Evolutionary conservation across 306 rosid species (phyloP).

Genomic region (Vicia sativa): DNA sequence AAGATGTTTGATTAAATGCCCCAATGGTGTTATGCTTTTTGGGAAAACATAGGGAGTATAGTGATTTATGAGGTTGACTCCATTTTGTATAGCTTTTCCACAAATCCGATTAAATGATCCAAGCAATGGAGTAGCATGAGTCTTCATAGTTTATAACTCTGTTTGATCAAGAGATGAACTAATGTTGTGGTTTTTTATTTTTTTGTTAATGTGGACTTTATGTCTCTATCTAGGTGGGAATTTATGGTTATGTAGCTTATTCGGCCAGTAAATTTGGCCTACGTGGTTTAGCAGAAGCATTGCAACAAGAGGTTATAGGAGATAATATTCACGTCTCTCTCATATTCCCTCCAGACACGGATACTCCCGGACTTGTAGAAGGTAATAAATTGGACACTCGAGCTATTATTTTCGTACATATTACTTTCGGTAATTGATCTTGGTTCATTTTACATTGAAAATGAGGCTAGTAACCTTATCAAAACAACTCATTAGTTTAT

Average conservation of each 20-base stretch:
- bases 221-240: constrained; percentile 65
- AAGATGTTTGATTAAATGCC: neutral
- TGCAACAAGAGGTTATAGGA: constrained; percentile 86
- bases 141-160: constrained; percentile 11
- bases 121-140: neutral
- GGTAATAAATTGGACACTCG: constrained; percentile 49
- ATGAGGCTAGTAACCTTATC: neutral
- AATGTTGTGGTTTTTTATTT: neutral
- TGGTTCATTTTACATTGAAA: constrained; percentile 9
- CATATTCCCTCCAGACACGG: constrained; percentile 89
- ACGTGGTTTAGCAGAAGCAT: constrained; percentile 83
- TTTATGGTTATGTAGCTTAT: constrained; percentile 89
- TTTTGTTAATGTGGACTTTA: constrained; percentile 25
- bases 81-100: neutral
- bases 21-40: neutral
- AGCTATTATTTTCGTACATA: constrained; percentile 14
- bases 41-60: neutral
- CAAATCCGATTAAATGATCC: too few relatives aligned
- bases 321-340: constrained; percentile 81
- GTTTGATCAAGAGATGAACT: constrained; percentile 10
- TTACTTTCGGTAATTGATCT: neutral
- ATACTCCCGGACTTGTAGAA: constrained; percentile 80
- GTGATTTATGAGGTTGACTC: neutral
- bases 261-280: constrained; percentile 91
- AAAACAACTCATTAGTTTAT: constrained; percentile 24